These are phyloP conservation scores for Athelia psychrophila DNA, from an alignment of 1,284 basidiomycete genomes.

Conservation along the genomic window DNA sequence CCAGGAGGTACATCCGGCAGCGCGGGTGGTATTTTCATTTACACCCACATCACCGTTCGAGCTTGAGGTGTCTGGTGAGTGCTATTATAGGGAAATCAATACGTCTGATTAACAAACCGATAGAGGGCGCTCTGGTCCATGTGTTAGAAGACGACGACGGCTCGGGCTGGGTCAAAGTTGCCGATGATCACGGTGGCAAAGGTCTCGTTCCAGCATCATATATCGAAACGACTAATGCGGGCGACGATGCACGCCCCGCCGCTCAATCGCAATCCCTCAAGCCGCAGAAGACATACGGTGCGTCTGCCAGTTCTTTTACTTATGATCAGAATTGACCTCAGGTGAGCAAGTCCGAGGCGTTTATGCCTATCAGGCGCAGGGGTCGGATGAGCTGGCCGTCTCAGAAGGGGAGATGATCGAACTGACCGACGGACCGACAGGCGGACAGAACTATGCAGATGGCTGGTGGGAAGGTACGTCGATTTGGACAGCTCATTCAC, in stretches of 20 bases:
- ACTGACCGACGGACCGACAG: conserved; percentile 56
- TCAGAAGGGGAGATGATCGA: conserved; percentile 59
- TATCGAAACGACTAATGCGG: conserved; percentile 40
- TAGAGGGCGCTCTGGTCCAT: conserved; percentile 59
- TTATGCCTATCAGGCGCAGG: conserved; percentile 67
- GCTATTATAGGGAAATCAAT: conserved; percentile 19
- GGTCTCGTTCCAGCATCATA: conserved; percentile 82
- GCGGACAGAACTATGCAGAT: conserved; percentile 64
- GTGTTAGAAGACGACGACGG: conserved; percentile 77
- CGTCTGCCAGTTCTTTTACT: conserved; percentile 12
- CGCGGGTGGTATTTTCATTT: conserved; percentile 70
- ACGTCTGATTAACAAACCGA: conserved; percentile 3
- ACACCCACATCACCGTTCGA: conserved; percentile 74
- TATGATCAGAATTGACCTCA: conserved; percentile 3
- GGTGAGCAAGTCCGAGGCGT: conserved; percentile 57
- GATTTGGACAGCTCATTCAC: not conserved
- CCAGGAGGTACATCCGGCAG: conserved; percentile 41
- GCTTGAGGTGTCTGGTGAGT: conserved; percentile 56
- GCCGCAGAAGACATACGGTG: conserved; percentile 47
- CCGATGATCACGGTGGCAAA: conserved; percentile 49
- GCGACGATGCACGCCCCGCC: conserved; percentile 13
- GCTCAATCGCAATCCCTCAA: conserved; percentile 17
- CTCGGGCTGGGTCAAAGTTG: conserved; percentile 83
- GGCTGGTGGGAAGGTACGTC: conserved; percentile 85
- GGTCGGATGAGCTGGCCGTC: conserved; percentile 67